Conservation (phyloP, 2,329 filamentous ascomycete species). For the Ceratocystis diversiconidia region DNA sequence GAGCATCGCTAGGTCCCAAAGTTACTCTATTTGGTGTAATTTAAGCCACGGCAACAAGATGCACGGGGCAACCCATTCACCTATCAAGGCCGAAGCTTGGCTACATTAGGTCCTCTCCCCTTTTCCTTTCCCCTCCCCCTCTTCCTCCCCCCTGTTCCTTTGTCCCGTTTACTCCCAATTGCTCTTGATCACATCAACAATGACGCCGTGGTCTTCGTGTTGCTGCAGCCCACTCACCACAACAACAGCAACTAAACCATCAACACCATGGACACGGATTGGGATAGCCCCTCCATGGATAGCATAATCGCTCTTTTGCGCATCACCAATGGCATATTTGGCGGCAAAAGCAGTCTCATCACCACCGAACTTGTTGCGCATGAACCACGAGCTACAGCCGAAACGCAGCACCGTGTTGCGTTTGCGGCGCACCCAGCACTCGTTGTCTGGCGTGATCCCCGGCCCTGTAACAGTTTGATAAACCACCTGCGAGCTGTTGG, state of each 20-base stretch:
- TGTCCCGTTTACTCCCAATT: neutral
- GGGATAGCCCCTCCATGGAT: slow-evolving; percentile 69
- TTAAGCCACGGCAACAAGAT: no score
- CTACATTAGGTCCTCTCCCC: no score
- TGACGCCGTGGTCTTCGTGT: slow-evolving; percentile 61
- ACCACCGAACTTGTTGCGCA: slow-evolving; percentile 51
- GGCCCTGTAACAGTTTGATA: slow-evolving; percentile 56
- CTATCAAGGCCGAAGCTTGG: no score
- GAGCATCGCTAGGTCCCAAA: no score
- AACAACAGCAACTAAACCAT: slow-evolving; percentile 61
- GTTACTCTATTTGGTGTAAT: no score
- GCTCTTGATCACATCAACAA: slow-evolving; percentile 47
- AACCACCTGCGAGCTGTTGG: slow-evolving; percentile 44
- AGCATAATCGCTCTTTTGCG: slow-evolving; percentile 48
- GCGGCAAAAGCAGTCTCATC: slow-evolving; percentile 50
- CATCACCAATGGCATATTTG: slow-evolving; percentile 48
- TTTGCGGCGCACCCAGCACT: slow-evolving; percentile 57
- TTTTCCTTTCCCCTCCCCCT: no score
- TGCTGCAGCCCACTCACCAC: slow-evolving; percentile 65
- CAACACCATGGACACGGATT: slow-evolving; percentile 55
- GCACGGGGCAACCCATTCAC: no score
- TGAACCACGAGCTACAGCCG: slow-evolving; percentile 55
- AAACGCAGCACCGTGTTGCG: slow-evolving; percentile 57
- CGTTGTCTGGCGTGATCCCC: slow-evolving; percentile 57
- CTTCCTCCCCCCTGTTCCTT: neutral